A percentile compares a stretch with the other conserved stretches of the same genome.
Conservation (phyloP, 202 grass and related monocot species). For the Brachypodium distachyon region DNA sequence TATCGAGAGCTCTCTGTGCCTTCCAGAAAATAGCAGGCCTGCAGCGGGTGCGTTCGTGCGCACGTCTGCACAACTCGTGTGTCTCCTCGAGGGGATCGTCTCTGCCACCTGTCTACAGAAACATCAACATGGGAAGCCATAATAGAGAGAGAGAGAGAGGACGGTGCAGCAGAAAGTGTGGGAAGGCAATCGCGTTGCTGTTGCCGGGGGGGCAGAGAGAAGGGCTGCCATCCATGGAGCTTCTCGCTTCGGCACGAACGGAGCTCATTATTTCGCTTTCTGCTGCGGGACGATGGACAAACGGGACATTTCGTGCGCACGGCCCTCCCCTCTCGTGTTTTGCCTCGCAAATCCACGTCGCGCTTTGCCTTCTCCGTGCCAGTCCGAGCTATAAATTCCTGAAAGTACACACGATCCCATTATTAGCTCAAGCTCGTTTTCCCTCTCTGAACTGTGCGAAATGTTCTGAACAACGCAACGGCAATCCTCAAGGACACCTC, state of each 20-base stretch:
- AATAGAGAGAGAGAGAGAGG: background rate
- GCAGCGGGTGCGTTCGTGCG: too few relatives aligned
- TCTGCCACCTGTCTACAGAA: slow-evolving; percentile 15
- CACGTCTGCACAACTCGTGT: background rate
- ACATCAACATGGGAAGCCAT: background rate
- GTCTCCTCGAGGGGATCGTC: slow-evolving; percentile 29
- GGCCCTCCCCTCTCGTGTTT: background rate
- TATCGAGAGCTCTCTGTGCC: too few relatives aligned
- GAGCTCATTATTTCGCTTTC: too few relatives aligned
- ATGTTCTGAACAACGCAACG: too few relatives aligned
- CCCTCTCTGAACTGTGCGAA: too few relatives aligned
- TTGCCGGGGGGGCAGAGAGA: background rate
- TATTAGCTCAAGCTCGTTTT: too few relatives aligned
- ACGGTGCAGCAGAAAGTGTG: slow-evolving; percentile 39
- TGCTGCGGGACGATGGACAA: background rate
- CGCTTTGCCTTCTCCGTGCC: background rate
- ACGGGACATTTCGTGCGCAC: background rate
- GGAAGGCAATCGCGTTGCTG: slow-evolving; percentile 28
- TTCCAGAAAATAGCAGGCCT: too few relatives aligned
- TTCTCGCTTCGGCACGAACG: too few relatives aligned
- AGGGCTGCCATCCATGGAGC: too few relatives aligned
- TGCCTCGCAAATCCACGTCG: background rate
- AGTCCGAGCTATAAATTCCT: too few relatives aligned
- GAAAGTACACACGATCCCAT: too few relatives aligned
- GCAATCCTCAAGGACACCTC: too few relatives aligned